Percentiles rank a stretch among this genome's conserved stretches.
Evolutionary conservation across 805 yeast species (phyloP).

Genomic region (Nakazawaea molendinolei): DNA sequence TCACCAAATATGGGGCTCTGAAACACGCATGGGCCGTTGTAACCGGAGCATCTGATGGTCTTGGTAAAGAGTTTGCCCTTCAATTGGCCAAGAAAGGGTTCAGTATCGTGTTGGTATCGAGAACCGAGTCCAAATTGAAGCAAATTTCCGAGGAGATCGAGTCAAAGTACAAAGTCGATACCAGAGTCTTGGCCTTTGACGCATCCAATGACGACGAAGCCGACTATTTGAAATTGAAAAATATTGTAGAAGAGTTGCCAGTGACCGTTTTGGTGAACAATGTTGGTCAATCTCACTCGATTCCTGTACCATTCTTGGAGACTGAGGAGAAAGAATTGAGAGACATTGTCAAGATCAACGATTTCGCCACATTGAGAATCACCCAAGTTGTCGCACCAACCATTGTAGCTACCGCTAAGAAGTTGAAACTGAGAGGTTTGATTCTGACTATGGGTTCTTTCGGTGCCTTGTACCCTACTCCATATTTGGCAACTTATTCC

Average conservation of each 20-base stretch:
- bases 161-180: slow-evolving; percentile 50
- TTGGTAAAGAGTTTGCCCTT: slow-evolving; percentile 84
- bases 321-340: slow-evolving; percentile 69
- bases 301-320: slow-evolving; percentile 89
- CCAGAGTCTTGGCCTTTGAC: slow-evolving; percentile 71
- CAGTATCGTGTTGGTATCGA: slow-evolving; percentile 75
- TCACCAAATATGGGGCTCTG: slow-evolving; percentile 68
- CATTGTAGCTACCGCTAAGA: slow-evolving; percentile 43
- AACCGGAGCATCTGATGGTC: slow-evolving; percentile 97
- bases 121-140: slow-evolving; percentile 75
- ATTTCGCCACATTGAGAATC: slow-evolving; percentile 73
- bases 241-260: slow-evolving; percentile 43
- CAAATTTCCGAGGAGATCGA: slow-evolving; percentile 56
- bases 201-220: slow-evolving; percentile 55
- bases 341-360: slow-evolving; percentile 79
- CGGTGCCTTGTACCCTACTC: slow-evolving; percentile 91
- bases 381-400: slow-evolving; percentile 75
- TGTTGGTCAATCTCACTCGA: slow-evolving; percentile 91
- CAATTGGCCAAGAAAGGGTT: slow-evolving; percentile 86
- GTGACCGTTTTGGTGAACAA: slow-evolving; percentile 81
- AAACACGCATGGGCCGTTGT: slow-evolving; percentile 84
- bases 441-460: slow-evolving; percentile 95
- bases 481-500: slow-evolving; percentile 86
- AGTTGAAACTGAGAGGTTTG: slow-evolving; percentile 53
- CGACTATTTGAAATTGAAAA: slow-evolving; percentile 48